Percentiles rank a stretch among this genome's conserved stretches.
Evolutionary conservation across 768 basidiomycete species (phyloP).

Genomic region (Hygrocybe punicea): DNA sequence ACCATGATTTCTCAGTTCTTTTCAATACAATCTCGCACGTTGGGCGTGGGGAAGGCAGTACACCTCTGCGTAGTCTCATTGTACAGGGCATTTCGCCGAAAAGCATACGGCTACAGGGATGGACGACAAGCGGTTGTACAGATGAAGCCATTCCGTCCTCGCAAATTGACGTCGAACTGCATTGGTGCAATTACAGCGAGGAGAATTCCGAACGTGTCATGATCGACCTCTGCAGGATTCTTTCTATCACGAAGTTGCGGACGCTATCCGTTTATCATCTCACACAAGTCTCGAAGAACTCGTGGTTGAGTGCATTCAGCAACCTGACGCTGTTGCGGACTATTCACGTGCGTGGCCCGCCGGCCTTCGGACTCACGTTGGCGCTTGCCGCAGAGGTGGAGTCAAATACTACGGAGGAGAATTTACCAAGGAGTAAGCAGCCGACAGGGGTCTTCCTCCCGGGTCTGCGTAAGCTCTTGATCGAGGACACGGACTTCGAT

Average conservation of each 20-base stretch:
- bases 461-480: slow-evolving; percentile 21
- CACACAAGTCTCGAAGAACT: slow-evolving; percentile 14
- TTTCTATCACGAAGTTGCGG: slow-evolving; percentile 25
- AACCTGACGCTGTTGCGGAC: slow-evolving; percentile 24
- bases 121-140: not conserved
- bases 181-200: slow-evolving; percentile 19
- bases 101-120: slow-evolving; percentile 1
- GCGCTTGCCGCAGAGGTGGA: slow-evolving; percentile 23
- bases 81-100: slow-evolving; percentile 6
- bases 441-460: slow-evolving; percentile 26
- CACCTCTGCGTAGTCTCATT: slow-evolving; percentile 3
- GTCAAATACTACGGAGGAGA: slow-evolving; percentile 8
- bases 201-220: slow-evolving; percentile 16
- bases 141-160: slow-evolving; percentile 5
- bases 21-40: slow-evolving; percentile 9
- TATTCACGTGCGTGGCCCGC: slow-evolving; percentile 21
- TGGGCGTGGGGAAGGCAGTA: slow-evolving; percentile 10
- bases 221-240: slow-evolving; percentile 19
- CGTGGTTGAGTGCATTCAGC: slow-evolving; percentile 29
- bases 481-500: slow-evolving; percentile 25
- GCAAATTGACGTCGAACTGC: slow-evolving; percentile 22
- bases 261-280: slow-evolving; percentile 23
- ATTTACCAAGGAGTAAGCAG: slow-evolving; percentile 8
- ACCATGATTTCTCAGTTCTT: slow-evolving; percentile 18
- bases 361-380: slow-evolving; percentile 21